Evolutionary conservation across 306 rosid species (phyloP).

Genomic region (Ceratonia siliqua): DNA sequence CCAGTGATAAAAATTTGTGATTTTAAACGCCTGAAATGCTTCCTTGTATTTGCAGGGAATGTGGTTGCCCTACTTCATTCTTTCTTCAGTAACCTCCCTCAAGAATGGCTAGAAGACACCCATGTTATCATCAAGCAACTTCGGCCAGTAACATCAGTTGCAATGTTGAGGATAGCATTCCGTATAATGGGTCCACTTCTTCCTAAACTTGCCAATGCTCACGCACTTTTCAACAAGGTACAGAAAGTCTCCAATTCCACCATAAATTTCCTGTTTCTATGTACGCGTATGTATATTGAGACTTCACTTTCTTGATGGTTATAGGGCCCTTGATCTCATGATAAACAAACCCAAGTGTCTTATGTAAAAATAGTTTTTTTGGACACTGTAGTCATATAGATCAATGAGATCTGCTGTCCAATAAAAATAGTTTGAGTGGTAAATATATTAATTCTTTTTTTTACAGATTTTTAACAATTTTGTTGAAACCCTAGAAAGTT

Average conservation of each 20-base stretch:
- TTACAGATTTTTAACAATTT: background rate
- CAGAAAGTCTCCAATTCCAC: constrained; percentile 24
- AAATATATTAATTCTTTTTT: background rate
- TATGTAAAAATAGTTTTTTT: background rate
- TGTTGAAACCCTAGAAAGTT: background rate
- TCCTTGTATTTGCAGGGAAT: constrained; percentile 62
- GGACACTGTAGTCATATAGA: constrained; percentile 2
- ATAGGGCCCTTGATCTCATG: background rate
- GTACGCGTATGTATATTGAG: background rate
- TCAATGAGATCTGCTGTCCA: background rate
- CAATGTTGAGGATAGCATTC: constrained; percentile 94
- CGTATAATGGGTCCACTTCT: constrained; percentile 96
- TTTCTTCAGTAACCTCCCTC: constrained; percentile 92
- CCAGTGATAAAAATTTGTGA: constrained; percentile 14
- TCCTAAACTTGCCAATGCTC: constrained; percentile 96
- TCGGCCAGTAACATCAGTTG: constrained; percentile 86
- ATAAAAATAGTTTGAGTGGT: background rate
- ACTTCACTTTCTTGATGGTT: background rate
- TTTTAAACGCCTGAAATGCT: constrained; percentile 24
- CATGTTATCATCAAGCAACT: constrained; percentile 78
- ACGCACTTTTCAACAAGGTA: constrained; percentile 83
- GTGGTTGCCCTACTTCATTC: constrained; percentile 94
- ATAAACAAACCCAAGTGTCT: background rate
- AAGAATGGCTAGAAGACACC: constrained; percentile 92
- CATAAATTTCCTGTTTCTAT: constrained; percentile 3